phyloP scores from a whole-genome alignment of 2,329 filamentous ascomycete species.

The Xylariaceae sp. region DNA sequence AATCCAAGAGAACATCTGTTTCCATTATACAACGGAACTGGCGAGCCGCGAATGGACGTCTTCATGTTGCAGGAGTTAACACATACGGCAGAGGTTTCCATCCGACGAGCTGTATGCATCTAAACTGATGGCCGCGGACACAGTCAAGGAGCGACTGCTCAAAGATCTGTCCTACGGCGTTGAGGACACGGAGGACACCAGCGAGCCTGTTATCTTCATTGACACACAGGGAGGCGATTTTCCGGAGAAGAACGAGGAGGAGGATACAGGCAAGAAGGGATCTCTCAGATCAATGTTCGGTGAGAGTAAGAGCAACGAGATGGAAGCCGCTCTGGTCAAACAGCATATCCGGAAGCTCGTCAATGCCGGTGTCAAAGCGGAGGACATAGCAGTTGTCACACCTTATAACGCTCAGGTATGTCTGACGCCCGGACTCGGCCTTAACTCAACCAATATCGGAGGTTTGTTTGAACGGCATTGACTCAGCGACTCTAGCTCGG shows the following conservation, averaged over 20 bases:
- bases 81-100: constrained; percentile 69
- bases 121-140: constrained; percentile 71
- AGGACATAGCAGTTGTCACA: constrained; percentile 88
- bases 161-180: constrained; percentile 73
- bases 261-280: constrained; percentile 44
- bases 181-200: constrained; percentile 74
- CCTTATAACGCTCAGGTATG: constrained; percentile 88
- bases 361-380: constrained; percentile 68
- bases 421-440: constrained; percentile 1
- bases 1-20: too few species aligned
- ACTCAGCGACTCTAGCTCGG: constrained; percentile 50
- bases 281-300: constrained; percentile 40
- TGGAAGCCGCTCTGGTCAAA: constrained; percentile 75
- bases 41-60: too few species aligned
- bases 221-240: constrained; percentile 96
- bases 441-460: not conserved
- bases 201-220: constrained; percentile 82
- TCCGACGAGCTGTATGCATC: constrained; percentile 82
- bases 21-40: too few species aligned
- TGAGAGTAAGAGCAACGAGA: constrained; percentile 61
- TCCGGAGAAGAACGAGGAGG: constrained; percentile 72
- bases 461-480: constrained; percentile 1
- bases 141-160: constrained; percentile 67
- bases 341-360: constrained; percentile 71
- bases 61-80: too few species aligned